These are phyloP conservation scores for Saururus chinensis DNA, from an alignment of 164 flowering plant species.

Conservation along the genomic window DNA sequence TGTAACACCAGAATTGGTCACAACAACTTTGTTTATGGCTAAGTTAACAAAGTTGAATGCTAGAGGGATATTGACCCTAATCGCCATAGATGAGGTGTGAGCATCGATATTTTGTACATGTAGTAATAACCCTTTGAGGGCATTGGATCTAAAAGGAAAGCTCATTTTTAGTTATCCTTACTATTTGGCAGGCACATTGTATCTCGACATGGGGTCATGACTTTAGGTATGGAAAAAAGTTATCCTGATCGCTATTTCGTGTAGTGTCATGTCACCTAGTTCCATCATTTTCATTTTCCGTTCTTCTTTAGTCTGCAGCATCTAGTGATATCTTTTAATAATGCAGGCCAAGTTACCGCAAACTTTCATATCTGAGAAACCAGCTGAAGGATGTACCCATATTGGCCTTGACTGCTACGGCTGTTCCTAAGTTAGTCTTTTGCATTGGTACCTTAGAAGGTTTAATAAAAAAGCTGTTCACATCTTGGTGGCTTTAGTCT, in stretches of 20 bases:
- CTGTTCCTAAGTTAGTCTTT: constrained; percentile 77
- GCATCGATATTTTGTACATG: background rate
- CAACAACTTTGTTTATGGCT: constrained; percentile 66
- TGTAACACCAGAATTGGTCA: constrained; percentile 89
- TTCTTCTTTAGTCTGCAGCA: no score
- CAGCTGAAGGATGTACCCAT: constrained; percentile 64
- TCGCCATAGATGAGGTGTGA: constrained; percentile 89
- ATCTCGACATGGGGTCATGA: constrained; percentile 96
- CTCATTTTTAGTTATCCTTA: background rate
- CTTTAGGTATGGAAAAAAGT: constrained; percentile 51
- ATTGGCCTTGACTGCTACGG: constrained; percentile 92
- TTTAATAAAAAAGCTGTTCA: no score
- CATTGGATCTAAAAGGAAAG: background rate
- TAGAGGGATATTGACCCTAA: constrained; percentile 70
- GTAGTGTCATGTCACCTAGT: background rate
- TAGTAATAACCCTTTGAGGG: background rate
- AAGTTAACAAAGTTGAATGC: constrained; percentile 59
- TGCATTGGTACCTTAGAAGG: background rate
- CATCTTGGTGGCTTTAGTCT: no score
- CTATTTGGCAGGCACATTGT: constrained; percentile 75
- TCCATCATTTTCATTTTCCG: background rate
- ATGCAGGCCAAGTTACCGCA: constrained; percentile 81
- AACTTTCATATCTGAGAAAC: constrained; percentile 74
- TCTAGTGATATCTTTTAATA: background rate
- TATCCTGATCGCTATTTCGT: background rate